A percentile compares a stretch with the other conserved stretches of the same genome.
Conservation (phyloP, 2,329 filamentous ascomycete species). For the Pestalotiopsis sp. region DNA sequence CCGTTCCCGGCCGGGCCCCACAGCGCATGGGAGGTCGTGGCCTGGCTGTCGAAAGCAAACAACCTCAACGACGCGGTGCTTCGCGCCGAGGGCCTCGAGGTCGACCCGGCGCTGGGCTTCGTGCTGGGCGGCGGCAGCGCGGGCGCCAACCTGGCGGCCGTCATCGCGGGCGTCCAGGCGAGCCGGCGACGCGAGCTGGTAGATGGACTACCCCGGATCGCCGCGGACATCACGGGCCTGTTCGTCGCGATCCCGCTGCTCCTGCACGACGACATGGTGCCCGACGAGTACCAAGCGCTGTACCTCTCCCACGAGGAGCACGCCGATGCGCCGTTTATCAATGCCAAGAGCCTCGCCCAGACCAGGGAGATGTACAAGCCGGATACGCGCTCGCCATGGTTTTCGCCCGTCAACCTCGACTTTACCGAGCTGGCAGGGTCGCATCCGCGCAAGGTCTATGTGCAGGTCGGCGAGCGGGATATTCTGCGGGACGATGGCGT, state of each 20-base stretch:
- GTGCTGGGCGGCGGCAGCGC: constrained; percentile 1
- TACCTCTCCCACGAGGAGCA: neutral
- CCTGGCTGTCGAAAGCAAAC: constrained; percentile 38
- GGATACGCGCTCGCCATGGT: neutral
- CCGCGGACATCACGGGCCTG: constrained; percentile 5
- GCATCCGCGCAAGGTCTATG: constrained; percentile 2
- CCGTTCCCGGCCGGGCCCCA: constrained; percentile 53
- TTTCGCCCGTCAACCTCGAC: neutral
- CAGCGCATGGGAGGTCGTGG: constrained; percentile 55
- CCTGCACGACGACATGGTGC: neutral
- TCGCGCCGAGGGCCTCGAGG: neutral
- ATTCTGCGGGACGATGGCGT: constrained; percentile 8
- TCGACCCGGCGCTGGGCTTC: constrained; percentile 2
- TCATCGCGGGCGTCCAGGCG: constrained; percentile 10
- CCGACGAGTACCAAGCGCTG: neutral
- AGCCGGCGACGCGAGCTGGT: constrained; percentile 2
- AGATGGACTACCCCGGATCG: constrained; percentile 11
- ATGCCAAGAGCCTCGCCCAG: neutral
- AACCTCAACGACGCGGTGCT: neutral
- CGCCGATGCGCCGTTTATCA: neutral
- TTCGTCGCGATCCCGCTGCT: constrained; percentile 3
- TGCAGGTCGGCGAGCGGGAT: constrained; percentile 6
- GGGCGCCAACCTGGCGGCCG: constrained; percentile 4
- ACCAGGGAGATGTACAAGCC: neutral
- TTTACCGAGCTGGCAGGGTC: neutral